These are phyloP conservation scores for Amanita pallidorosea DNA, from an alignment of 768 basidiomycete species.

Conservation along the genomic window DNA sequence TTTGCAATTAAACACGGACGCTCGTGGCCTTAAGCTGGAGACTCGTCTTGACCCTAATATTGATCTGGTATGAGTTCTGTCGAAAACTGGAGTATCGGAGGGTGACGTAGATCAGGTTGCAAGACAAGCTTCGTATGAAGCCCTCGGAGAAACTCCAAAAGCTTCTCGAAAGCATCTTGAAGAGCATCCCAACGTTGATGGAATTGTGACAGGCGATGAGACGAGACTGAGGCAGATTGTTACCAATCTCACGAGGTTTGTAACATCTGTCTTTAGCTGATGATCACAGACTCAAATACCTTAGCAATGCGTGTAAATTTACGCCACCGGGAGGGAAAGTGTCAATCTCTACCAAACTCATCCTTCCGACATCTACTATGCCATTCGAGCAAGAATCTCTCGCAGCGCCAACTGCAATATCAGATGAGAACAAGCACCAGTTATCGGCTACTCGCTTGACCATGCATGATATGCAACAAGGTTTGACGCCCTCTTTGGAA, in stretches of 20 bases:
- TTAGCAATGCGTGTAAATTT: constrained; percentile 73
- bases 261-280: neutral
- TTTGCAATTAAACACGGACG: constrained; percentile 55
- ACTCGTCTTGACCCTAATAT: constrained; percentile 60
- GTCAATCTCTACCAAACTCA: constrained; percentile 53
- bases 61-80: constrained; percentile 35
- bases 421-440: constrained; percentile 19
- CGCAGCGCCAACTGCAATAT: constrained; percentile 2
- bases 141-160: constrained; percentile 38
- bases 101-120: constrained; percentile 33
- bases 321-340: constrained; percentile 62
- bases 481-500: constrained; percentile 31
- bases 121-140: constrained; percentile 46
- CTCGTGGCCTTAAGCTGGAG: constrained; percentile 53
- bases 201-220: constrained; percentile 77
- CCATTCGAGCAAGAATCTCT: constrained; percentile 8
- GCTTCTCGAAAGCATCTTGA: constrained; percentile 28
- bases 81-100: neutral
- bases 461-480: constrained; percentile 37
- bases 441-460: constrained; percentile 30
- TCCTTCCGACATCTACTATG: constrained; percentile 19
- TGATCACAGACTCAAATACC: neutral
- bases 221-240: constrained; percentile 71
- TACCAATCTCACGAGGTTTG: constrained; percentile 72
- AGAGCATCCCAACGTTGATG: constrained; percentile 41